A percentile compares a stretch with the other conserved stretches of the same genome.
Conservation (phyloP, 352 stramenopile species). For the Thalassiosira delicatula region DNA sequence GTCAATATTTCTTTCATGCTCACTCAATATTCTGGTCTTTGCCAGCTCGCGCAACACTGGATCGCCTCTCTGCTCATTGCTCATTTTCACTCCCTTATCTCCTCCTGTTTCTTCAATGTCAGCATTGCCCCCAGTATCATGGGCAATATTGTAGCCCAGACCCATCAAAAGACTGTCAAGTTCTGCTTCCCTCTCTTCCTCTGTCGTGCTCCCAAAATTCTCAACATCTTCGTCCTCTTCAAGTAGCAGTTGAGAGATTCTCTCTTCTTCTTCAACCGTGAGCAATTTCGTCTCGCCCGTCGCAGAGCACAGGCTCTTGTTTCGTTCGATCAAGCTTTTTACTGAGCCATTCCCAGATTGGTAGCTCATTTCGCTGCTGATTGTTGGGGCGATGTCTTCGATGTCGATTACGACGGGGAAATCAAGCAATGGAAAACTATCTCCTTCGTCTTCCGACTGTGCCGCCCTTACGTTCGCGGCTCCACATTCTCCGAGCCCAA, state of each 20-base stretch:
- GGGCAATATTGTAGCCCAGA: constrained; percentile 16
- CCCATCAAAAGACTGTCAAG: constrained; percentile 20
- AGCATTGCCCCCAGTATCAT: too few species aligned
- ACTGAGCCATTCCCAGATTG: too few species aligned
- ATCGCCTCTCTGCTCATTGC: not conserved
- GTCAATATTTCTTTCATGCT: constrained; percentile 16
- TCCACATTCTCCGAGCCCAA: too few species aligned
- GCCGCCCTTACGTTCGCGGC: too few species aligned
- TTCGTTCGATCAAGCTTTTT: constrained; percentile 8
- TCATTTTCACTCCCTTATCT: not conserved
- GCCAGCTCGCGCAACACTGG: constrained; percentile 15
- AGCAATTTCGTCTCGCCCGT: not conserved
- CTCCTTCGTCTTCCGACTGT: too few species aligned
- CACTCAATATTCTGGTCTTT: not conserved
- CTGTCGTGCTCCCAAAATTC: constrained; percentile 12
- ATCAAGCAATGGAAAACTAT: constrained; percentile 19
- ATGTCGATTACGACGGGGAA: constrained; percentile 13
- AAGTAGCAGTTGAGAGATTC: constrained; percentile 24
- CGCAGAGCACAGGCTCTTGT: constrained; percentile 1
- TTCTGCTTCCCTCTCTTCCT: constrained; percentile 17
- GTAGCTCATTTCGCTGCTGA: not conserved
- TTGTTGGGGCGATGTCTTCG: not conserved
- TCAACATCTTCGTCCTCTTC: constrained; percentile 16
- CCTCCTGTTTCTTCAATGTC: too few species aligned
- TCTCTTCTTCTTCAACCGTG: constrained; percentile 34